Percentiles rank a stretch among this genome's conserved stretches.
phyloP scores from a whole-genome alignment of 2,329 filamentous ascomycete genomes.

The Claviceps monticola region DNA sequence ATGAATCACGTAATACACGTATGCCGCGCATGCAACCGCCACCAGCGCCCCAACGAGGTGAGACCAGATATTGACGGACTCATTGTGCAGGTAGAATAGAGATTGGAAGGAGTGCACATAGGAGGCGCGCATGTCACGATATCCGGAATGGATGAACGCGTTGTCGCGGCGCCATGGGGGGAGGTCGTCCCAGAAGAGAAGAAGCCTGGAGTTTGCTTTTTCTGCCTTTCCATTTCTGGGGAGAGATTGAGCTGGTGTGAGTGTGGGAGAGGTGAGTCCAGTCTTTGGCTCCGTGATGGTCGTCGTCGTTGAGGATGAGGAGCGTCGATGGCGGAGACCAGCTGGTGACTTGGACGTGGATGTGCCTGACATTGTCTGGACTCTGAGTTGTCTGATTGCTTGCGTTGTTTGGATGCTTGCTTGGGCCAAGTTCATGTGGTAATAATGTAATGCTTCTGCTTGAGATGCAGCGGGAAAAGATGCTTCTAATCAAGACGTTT shows the following conservation, averaged over 20 bases:
- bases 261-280: constrained; percentile 9
- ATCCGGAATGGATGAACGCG: constrained; percentile 38
- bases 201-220: constrained; percentile 21
- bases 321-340: background rate
- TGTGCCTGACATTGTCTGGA: background rate
- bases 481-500: no score
- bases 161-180: constrained; percentile 48
- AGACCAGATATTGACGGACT: constrained; percentile 50
- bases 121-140: constrained; percentile 36
- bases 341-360: background rate
- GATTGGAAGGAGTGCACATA: constrained; percentile 31
- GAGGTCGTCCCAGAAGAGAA: constrained; percentile 44
- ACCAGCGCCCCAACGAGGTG: constrained; percentile 51
- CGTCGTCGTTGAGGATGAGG: constrained; percentile 16
- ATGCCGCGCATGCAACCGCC: constrained; percentile 35
- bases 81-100: constrained; percentile 43
- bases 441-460: no score
- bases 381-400: no score
- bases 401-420: no score
- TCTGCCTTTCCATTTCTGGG: constrained; percentile 25
- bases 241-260: constrained; percentile 13
- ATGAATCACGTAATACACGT: constrained; percentile 42
- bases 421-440: no score
- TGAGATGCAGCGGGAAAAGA: no score
- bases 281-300: constrained; percentile 7